phyloP scores from a whole-genome alignment of 148 eudicot species.

The Agrostemma githago region DNA sequence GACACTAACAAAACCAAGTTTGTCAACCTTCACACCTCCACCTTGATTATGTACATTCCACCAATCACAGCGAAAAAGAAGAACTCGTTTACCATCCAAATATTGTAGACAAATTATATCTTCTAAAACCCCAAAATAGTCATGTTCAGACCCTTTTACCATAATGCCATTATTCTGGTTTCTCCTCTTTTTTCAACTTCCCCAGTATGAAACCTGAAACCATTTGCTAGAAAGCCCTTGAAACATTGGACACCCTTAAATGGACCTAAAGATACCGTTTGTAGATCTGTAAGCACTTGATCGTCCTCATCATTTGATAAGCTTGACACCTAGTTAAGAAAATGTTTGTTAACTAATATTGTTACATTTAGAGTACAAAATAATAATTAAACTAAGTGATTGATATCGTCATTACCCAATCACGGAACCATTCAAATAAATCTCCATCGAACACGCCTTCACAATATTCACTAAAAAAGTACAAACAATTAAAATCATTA shows the following conservation, averaged over 20 bases:
- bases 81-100: neutral
- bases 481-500: no score
- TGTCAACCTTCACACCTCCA: conserved; percentile 15
- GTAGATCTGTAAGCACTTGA: conserved; percentile 9
- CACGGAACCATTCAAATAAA: neutral
- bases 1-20: neutral
- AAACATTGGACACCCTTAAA: no score
- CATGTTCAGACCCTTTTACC: neutral
- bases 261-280: no score
- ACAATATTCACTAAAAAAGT: no score
- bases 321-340: neutral
- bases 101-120: conserved; percentile 5
- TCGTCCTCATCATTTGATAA: neutral
- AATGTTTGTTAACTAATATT: neutral
- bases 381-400: neutral
- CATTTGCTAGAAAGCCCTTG: no score
- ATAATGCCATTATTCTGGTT: conserved; percentile 16
- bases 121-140: neutral
- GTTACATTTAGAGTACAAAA: neutral
- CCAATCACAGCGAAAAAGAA: conserved; percentile 16
- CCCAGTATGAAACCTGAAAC: no score
- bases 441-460: no score
- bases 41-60: conserved; percentile 16
- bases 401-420: neutral
- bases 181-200: no score